Percentiles rank a stretch among this genome's conserved stretches.
Conservation (phyloP, 192 early-diverging fungal species). For the Rhizophagus clarus region DNA sequence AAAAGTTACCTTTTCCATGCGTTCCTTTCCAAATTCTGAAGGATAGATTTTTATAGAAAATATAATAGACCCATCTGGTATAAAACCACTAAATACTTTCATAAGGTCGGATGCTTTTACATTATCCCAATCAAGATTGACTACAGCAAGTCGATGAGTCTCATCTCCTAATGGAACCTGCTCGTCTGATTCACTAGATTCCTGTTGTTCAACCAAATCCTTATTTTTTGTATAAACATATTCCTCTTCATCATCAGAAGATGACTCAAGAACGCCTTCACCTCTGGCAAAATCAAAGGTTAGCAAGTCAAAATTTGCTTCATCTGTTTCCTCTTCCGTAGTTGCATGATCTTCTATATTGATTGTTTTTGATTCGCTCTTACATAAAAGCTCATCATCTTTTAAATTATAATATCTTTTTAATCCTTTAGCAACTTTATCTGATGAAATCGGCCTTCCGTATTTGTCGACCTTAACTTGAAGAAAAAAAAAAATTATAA, state of each 20-base stretch:
- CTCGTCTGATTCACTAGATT: slow-evolving; percentile 51
- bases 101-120: slow-evolving; percentile 84
- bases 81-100: slow-evolving; percentile 85
- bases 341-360: background rate
- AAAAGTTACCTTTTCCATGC: slow-evolving; percentile 45
- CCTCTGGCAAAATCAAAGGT: slow-evolving; percentile 80
- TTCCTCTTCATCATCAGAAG: slow-evolving; percentile 48
- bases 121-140: slow-evolving; percentile 97
- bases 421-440: slow-evolving; percentile 58
- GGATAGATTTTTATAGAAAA: slow-evolving; percentile 82
- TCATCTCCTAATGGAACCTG: slow-evolving; percentile 59
- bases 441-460: slow-evolving; percentile 58
- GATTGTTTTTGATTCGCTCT: slow-evolving; percentile 30
- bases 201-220: slow-evolving; percentile 40
- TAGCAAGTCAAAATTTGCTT: slow-evolving; percentile 29
- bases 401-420: slow-evolving; percentile 77
- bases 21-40: slow-evolving; percentile 86
- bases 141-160: slow-evolving; percentile 78
- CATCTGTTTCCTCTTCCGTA: slow-evolving; percentile 37
- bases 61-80: slow-evolving; percentile 70
- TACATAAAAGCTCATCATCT: slow-evolving; percentile 41
- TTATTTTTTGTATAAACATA: slow-evolving; percentile 48
- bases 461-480: slow-evolving; percentile 78
- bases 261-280: slow-evolving; percentile 53
- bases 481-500: background rate